Base-by-base conservation (phyloP, 306 rosid species). In the Sicyos edulis region DNA sequence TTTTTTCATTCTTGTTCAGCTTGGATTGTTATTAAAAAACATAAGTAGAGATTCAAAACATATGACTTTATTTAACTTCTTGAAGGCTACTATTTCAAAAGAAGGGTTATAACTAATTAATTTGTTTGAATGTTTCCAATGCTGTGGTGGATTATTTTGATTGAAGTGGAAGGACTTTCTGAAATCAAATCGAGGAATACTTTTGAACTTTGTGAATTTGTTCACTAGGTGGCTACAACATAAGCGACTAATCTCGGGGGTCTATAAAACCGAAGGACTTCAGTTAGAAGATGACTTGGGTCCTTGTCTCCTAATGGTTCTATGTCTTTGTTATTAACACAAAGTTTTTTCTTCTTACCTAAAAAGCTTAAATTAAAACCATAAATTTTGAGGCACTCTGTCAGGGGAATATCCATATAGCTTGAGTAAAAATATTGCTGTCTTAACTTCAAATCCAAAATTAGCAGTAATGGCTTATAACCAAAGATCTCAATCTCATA, bases 71-170 rank as follows among this genome's bases (percentile, higher is more conserved):
- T 67, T 67, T n/a, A 14, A 45, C 34, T 13, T 47, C 42, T 47
- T 20, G 54, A 67, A 67, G 56, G 19, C 42, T 67, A 56, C 40
- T 67, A 47, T 44, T 47, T 67, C 6, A 67, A 67, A 64, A 21
- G 34, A 44, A 66, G 29, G 29, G 20, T 26, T 67, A 47, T 20
- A 21, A 67, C 8, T 13, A 47, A 67, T 64, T 42, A 42, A 64
- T 40, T 20, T 63, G 51, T 40, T 21, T 44, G n/a, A 67, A 50
- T 47, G 72, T 50, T 14, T 6, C 0, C 40, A 47, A 21, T 22
- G 40, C 13, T 2, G 3, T 45, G 0, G n/a, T 12, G 14, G n/a
- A 19, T 17, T 45, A 66, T 66, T 19, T 66, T 17, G 37, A 66
- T 20, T 45, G 37, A 66, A 44, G 34, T 6, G 15, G 20, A 45